These are phyloP conservation scores for Croton setiger DNA, from an alignment of 441 rosid genomes.

Conservation along the genomic window DNA sequence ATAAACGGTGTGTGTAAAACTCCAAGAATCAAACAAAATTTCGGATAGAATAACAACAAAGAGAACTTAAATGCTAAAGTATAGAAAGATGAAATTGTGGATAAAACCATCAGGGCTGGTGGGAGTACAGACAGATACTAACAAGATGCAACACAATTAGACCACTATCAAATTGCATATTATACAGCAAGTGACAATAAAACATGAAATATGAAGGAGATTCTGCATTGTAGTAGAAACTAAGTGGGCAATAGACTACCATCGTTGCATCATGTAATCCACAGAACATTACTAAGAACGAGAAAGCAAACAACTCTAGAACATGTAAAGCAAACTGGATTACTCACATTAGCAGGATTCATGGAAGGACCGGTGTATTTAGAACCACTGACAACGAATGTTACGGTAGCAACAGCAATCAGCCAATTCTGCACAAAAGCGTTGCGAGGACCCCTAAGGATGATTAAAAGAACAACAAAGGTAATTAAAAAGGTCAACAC, in stretches of 20 bases:
- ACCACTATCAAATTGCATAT: neutral
- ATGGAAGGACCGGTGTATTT: constrained; percentile 80
- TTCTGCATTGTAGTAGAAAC: neutral
- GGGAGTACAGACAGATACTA: neutral
- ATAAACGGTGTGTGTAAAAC: neutral
- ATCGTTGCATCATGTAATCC: neutral
- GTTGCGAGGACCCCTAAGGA: constrained; percentile 64
- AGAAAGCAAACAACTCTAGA: neutral
- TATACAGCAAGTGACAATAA: neutral
- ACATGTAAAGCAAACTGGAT: neutral
- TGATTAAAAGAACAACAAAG: constrained; percentile 53
- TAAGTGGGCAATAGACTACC: neutral
- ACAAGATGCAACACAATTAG: neutral
- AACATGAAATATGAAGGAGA: neutral
- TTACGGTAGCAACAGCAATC: constrained; percentile 54
- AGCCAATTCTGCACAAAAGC: constrained; percentile 46
- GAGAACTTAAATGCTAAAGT: neutral
- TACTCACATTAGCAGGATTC: constrained; percentile 91
- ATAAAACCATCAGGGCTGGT: neutral
- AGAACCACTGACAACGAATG: constrained; percentile 49
- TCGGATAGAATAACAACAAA: neutral
- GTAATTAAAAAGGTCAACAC: constrained; percentile 62
- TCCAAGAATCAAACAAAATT: neutral
- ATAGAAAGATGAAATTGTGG: too few species aligned
- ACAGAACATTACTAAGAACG: neutral